Conservation (phyloP, 495 filamentous ascomycete species). For the Xylaria sp. region DNA sequence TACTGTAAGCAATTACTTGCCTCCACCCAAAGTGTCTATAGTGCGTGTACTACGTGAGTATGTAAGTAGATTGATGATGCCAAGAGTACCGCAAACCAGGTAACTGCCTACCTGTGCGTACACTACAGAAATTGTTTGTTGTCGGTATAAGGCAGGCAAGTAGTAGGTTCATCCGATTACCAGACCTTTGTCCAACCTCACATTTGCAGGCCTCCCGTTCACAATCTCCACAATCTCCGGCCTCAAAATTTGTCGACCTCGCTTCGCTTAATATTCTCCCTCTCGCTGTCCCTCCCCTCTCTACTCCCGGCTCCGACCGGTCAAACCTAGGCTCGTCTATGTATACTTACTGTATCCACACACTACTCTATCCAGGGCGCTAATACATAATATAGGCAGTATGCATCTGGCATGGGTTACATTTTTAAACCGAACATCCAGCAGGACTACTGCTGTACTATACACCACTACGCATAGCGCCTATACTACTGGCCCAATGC, state of each 20-base stretch:
- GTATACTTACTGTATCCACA: conserved; percentile 11
- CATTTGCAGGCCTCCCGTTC: conserved; percentile 14
- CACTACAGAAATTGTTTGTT: too few species aligned
- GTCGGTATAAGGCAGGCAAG: too few species aligned
- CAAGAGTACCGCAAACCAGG: conserved; percentile 3
- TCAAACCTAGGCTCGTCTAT: conserved; percentile 22
- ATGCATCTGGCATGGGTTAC: too few species aligned
- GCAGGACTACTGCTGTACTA: background rate
- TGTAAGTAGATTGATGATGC: background rate
- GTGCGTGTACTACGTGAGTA: background rate
- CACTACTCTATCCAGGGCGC: conserved; percentile 1
- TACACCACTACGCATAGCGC: background rate
- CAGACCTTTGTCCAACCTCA: conserved; percentile 8
- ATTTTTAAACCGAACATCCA: background rate
- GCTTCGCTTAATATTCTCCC: conserved; percentile 7
- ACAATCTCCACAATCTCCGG: conserved; percentile 21
- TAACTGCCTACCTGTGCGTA: background rate
- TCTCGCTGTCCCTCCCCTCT: background rate
- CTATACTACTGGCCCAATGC: background rate
- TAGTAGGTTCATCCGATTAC: conserved; percentile 9
- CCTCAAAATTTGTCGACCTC: conserved; percentile 12
- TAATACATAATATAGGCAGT: background rate
- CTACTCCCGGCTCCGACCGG: conserved; percentile 10
- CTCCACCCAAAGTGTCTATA: background rate
- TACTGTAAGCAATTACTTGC: background rate